Evolutionary conservation across 129 eudicot species (phyloP).

Genomic region (Gnaphalium uliginosum): DNA sequence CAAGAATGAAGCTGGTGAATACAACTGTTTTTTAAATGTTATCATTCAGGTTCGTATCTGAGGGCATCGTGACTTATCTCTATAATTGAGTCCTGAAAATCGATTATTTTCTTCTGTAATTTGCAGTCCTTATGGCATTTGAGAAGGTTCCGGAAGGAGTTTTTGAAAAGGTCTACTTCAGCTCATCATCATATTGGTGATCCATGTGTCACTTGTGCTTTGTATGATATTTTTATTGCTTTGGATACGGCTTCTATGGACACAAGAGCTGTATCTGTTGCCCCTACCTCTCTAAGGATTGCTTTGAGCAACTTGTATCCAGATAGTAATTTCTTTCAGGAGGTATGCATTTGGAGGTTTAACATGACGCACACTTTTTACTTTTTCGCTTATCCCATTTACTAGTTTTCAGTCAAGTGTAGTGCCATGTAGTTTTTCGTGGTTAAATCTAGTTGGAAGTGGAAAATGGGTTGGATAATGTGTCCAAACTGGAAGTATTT

Average conservation of each 20-base stretch:
- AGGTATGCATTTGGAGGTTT: slow-evolving; percentile 41
- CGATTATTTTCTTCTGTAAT: too few relatives aligned
- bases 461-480: too few relatives aligned
- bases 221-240: slow-evolving; percentile 71
- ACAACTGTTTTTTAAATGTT: slow-evolving; percentile 93
- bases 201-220: slow-evolving; percentile 94
- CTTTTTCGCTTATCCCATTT: neutral
- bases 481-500: too few relatives aligned
- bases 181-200: slow-evolving; percentile 88
- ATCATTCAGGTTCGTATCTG: slow-evolving; percentile 68
- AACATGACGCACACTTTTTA: too few relatives aligned
- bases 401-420: too few relatives aligned
- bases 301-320: slow-evolving; percentile 95
- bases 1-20: slow-evolving; percentile 90
- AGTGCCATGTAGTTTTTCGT: too few relatives aligned
- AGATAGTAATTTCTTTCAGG: slow-evolving; percentile 87
- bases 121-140: slow-evolving; percentile 89
- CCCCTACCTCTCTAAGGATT: slow-evolving; percentile 79
- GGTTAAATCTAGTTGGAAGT: too few relatives aligned
- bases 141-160: slow-evolving; percentile 73
- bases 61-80: too few relatives aligned
- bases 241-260: slow-evolving; percentile 56
- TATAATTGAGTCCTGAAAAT: neutral
- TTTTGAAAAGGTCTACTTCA: slow-evolving; percentile 59
- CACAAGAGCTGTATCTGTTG: slow-evolving; percentile 65